Base-by-base conservation (phyloP, 495 filamentous ascomycete species). In the Neurospora sp. region DNA sequence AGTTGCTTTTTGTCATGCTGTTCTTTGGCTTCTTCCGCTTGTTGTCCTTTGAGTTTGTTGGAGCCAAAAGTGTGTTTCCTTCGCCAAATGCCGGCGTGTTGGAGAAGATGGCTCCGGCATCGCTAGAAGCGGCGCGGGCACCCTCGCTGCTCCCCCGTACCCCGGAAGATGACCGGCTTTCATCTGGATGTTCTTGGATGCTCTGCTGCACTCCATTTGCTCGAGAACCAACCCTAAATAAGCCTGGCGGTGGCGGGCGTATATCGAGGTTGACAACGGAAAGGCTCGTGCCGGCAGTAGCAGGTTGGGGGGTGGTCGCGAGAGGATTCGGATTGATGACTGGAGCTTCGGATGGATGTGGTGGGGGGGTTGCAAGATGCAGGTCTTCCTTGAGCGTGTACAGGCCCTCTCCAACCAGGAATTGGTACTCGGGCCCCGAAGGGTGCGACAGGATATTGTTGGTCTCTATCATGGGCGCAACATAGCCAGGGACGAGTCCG, bases 1-100 rank as follows among this genome's bases (percentile, higher is more conserved):
- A 98, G 82, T 97, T 98, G 83, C 93, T 98, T 85, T 99, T 99
- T 49, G 94, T 89, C 77, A 99, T 94, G 80, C 96, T 98, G 81
- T 93, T 97, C 84, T 97, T 98, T 12, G 96, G 96, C 82, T 98
- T 99, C 74, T 91, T 87, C 77, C 90, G 84, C 82, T 97, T 97
- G 70, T 86, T 83, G 76, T 97, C 94, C 82, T 94, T 97, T n/a
- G 86, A 81, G 31, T 81, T 83, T 27, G 87, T 84, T 1, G 85
- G 82, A 11, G 83, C 79, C 66, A 98, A 86, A 23, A 92, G 86
- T 16, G 88, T 85, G 78, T 98, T 98, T 69, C 92, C 92, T 75
- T 94, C 92, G n/a, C 95, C 96, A 81, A 97, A 98, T 27, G 89
- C 87, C 0, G 93, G 92, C 39, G 90, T 87, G 44, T 79, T 77